Conservation (phyloP, 2,329 filamentous ascomycete genomes). For the Colletotrichum orchidophilum region DNA sequence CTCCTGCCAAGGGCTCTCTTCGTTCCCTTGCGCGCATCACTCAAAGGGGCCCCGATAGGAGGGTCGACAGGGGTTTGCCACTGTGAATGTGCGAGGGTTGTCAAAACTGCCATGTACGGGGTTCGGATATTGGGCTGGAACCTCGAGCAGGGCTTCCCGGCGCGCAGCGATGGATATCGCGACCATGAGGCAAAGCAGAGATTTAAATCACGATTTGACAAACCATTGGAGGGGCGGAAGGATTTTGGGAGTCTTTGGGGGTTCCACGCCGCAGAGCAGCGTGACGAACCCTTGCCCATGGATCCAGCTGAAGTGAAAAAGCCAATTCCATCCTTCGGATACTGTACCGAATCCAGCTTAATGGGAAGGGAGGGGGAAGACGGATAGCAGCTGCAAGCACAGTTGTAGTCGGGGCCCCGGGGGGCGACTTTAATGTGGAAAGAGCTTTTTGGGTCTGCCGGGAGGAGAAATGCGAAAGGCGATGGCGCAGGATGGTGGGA, state of each 20-base stretch:
- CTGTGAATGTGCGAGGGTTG: neutral
- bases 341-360: slow-evolving; percentile 29
- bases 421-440: slow-evolving; percentile 8
- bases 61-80: neutral
- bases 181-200: slow-evolving; percentile 11
- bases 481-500: neutral
- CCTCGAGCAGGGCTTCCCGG: neutral
- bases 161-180: neutral
- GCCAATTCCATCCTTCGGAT: slow-evolving; percentile 12
- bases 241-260: neutral
- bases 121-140: neutral
- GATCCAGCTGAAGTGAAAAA: neutral
- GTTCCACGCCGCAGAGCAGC: neutral
- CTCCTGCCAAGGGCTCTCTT: neutral
- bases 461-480: neutral
- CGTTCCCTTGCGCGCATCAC: slow-evolving; percentile 19
- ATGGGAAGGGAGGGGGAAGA: neutral
- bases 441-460: neutral
- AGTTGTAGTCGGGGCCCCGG: slow-evolving; percentile 19
- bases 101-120: neutral
- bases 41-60: neutral
- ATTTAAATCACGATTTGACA: neutral
- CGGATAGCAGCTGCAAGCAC: neutral
- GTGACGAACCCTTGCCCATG: neutral
- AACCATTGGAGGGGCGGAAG: neutral